A percentile compares a stretch with the other conserved stretches of the same genome.
These are phyloP conservation scores for Epichloe aotearoae DNA, from an alignment of 2,329 filamentous ascomycete species.

Conservation along the genomic window DNA sequence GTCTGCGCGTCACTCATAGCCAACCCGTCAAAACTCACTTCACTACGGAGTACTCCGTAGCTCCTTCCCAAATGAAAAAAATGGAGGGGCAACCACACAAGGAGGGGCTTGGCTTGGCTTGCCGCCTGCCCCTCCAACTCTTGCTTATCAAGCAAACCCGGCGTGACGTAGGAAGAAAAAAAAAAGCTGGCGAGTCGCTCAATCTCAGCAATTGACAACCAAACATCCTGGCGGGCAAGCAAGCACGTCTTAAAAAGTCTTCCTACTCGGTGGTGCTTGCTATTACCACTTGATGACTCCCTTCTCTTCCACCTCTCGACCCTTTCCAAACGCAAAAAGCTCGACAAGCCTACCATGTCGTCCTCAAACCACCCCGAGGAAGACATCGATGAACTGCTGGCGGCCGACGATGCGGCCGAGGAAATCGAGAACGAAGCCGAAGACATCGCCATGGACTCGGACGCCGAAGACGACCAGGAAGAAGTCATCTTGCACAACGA, in stretches of 20 bases:
- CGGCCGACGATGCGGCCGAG: constrained; percentile 9
- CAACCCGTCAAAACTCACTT: no score
- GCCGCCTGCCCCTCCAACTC: not conserved
- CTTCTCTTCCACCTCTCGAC: not conserved
- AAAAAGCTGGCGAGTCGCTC: not conserved
- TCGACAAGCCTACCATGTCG: constrained; percentile 15
- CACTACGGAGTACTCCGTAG: no score
- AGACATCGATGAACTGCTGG: constrained; percentile 11
- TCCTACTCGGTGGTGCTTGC: not conserved
- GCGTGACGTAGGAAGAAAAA: not conserved
- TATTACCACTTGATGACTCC: not conserved
- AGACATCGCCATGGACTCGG: constrained; percentile 71
- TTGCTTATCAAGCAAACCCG: constrained; percentile 8
- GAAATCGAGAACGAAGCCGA: constrained; percentile 46
- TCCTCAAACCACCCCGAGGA: constrained; percentile 14
- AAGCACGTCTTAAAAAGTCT: not conserved
- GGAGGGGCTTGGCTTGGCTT: not conserved
- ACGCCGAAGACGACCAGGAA: constrained; percentile 53
- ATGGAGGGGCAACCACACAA: not conserved
- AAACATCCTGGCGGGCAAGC: not conserved
- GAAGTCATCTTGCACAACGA: constrained; percentile 77
- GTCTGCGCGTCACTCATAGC: no score
- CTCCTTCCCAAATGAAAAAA: no score
- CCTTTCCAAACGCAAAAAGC: not conserved
- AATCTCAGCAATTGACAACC: not conserved